These are phyloP conservation scores for Licmophora abbreviata DNA, from an alignment of 108 stramenopile species.

Conservation along the genomic window DNA sequence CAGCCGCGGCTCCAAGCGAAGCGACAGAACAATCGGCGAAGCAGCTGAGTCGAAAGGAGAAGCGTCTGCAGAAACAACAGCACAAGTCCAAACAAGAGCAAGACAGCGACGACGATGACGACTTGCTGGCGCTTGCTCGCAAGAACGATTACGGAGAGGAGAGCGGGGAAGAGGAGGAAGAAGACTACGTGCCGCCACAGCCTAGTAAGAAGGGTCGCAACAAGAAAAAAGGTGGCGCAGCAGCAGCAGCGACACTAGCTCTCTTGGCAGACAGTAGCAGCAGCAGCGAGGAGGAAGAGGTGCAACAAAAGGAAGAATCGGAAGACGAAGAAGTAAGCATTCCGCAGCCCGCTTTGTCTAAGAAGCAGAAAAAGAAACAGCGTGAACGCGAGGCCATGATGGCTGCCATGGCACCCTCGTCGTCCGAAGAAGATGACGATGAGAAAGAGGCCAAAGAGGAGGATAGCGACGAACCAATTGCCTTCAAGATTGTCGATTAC, in stretches of 20 bases:
- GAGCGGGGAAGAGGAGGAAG: neutral
- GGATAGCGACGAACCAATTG: slow-evolving; percentile 1
- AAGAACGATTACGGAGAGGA: neutral
- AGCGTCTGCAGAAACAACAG: slow-evolving; percentile 3
- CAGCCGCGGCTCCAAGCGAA: neutral
- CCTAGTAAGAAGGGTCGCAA: neutral
- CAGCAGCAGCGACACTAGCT: slow-evolving; percentile 6
- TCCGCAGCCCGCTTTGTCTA: neutral
- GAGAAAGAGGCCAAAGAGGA: slow-evolving; percentile 4
- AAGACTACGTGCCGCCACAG: neutral
- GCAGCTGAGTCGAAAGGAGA: slow-evolving; percentile 2
- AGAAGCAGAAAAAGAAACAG: slow-evolving; percentile 2
- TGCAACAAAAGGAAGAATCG: slow-evolving; percentile 1
- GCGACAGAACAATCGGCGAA: neutral
- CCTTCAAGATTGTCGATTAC: neutral
- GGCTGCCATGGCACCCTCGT: neutral
- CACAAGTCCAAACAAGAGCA: neutral
- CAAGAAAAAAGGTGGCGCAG: slow-evolving; percentile 2
- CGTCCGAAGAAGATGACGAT: slow-evolving; percentile 2
- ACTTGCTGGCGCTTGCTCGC: neutral
- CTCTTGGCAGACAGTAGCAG: neutral
- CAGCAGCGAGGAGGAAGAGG: slow-evolving; percentile 5
- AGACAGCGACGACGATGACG: neutral
- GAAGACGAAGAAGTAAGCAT: slow-evolving; percentile 4
- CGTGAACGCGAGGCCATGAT: neutral